phyloP scores from a whole-genome alignment of 495 filamentous ascomycete species.

The Tricharina praecox region DNA sequence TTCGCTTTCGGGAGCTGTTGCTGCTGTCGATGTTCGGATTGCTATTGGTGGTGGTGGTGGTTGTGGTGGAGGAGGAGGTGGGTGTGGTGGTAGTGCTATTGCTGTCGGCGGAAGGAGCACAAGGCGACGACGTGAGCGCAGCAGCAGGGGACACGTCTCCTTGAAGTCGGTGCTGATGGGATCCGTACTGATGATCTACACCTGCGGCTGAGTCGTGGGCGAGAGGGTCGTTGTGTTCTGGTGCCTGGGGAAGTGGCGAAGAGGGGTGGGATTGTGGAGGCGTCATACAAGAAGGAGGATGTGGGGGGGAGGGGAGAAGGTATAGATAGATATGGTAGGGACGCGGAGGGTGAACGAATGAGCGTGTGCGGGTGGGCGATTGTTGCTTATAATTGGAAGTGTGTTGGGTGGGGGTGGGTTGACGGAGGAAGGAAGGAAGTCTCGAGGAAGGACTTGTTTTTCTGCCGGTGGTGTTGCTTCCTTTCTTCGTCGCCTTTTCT shows the following conservation, averaged over 20 bases:
- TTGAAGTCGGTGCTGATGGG: too few species aligned
- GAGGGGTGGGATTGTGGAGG: neutral
- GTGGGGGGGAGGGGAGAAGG: neutral
- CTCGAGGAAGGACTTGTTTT: too few species aligned
- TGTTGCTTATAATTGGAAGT: neutral
- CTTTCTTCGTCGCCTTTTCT: neutral
- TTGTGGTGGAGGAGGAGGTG: neutral
- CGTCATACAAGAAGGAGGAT: constrained; percentile 1
- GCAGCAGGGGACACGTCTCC: too few species aligned
- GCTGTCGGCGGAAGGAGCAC: too few species aligned
- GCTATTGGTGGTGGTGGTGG: neutral
- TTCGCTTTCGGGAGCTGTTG: neutral
- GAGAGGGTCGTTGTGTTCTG: neutral
- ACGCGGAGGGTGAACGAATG: neutral
- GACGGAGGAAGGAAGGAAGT: neutral
- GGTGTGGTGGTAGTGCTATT: neutral
- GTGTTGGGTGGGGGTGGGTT: neutral
- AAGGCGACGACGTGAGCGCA: too few species aligned
- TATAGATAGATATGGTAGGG: neutral
- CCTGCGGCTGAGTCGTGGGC: neutral
- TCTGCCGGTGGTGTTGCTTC: neutral
- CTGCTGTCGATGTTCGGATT: neutral
- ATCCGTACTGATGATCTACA: too few species aligned
- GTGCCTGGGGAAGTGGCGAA: constrained; percentile 1
- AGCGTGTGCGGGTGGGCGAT: neutral